Conservation (phyloP, 2,329 filamentous ascomycete genomes). For the Coniosporium tulheliwenetii region DNA sequence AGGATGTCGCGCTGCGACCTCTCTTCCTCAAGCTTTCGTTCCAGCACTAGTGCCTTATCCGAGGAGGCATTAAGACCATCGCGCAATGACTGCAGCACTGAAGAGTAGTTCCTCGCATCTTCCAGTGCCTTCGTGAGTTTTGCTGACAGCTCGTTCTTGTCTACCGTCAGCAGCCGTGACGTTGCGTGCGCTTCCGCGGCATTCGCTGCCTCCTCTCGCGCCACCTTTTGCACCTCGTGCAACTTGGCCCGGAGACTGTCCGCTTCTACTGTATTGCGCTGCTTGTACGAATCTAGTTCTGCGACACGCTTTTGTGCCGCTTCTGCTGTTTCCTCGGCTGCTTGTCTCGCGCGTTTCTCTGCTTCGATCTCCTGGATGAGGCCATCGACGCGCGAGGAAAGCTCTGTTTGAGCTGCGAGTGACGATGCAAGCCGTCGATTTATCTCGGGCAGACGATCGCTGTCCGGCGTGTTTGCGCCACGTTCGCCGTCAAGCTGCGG, state of each 20-base stretch:
- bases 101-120: slow-evolving; percentile 53
- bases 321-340: slow-evolving; percentile 77
- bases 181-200: slow-evolving; percentile 62
- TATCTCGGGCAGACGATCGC: slow-evolving; percentile 58
- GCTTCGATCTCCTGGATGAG: slow-evolving; percentile 57
- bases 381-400: slow-evolving; percentile 62
- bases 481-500: slow-evolving; percentile 39
- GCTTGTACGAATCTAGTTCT: slow-evolving; percentile 71
- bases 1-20: slow-evolving; percentile 56
- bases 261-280: slow-evolving; percentile 69
- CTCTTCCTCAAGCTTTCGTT: slow-evolving; percentile 74
- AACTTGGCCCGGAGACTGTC: slow-evolving; percentile 76
- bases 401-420: slow-evolving; percentile 60
- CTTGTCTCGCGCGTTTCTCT: slow-evolving; percentile 63
- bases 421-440: slow-evolving; percentile 70
- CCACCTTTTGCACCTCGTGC: slow-evolving; percentile 60
- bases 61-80: slow-evolving; percentile 65
- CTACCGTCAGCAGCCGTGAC: slow-evolving; percentile 62
- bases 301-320: slow-evolving; percentile 69
- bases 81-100: slow-evolving; percentile 59
- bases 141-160: slow-evolving; percentile 61
- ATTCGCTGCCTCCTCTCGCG: slow-evolving; percentile 66
- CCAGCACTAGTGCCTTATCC: slow-evolving; percentile 60
- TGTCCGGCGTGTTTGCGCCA: slow-evolving; percentile 42
- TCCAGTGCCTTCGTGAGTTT: slow-evolving; percentile 52